Percentiles rank a stretch among this genome's conserved stretches.
Evolutionary conservation across 768 basidiomycete genomes (phyloP).

Genomic region (Thelephora aurantiotincta): DNA sequence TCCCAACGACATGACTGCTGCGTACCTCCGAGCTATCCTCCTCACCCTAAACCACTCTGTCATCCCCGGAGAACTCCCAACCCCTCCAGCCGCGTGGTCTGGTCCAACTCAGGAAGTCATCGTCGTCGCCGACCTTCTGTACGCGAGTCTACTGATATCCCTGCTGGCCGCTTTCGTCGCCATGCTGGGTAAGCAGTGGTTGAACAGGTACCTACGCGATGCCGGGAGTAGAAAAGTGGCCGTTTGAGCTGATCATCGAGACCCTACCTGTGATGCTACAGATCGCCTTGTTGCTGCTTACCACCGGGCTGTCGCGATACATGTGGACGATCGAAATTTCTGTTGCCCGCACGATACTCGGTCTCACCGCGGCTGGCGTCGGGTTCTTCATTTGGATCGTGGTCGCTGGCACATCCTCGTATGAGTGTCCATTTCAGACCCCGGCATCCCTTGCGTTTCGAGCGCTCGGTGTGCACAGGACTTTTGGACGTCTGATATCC

Average conservation of each 20-base stretch:
- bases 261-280: background rate
- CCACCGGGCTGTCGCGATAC: background rate
- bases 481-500: too few relatives aligned
- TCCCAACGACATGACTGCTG: constrained; percentile 6
- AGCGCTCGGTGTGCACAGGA: too few relatives aligned
- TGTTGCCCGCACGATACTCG: background rate
- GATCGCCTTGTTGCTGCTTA: background rate
- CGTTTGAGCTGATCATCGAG: background rate
- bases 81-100: constrained; percentile 6
- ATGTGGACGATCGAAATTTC: background rate
- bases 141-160: constrained; percentile 11
- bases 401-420: background rate
- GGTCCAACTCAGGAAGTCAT: constrained; percentile 9
- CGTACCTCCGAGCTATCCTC: constrained; percentile 6
- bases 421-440: background rate
- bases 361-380: background rate
- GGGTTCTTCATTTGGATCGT: background rate
- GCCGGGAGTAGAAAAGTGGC: background rate
- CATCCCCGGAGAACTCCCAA: constrained; percentile 1
- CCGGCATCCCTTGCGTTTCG: background rate
- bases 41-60: constrained; percentile 7
- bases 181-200: constrained; percentile 8
- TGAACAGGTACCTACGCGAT: constrained; percentile 3
- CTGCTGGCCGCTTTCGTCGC: constrained; percentile 13
- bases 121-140: constrained; percentile 10